Conservation (phyloP, 495 filamentous ascomycete species). For the Aspergillus leporis region DNA sequence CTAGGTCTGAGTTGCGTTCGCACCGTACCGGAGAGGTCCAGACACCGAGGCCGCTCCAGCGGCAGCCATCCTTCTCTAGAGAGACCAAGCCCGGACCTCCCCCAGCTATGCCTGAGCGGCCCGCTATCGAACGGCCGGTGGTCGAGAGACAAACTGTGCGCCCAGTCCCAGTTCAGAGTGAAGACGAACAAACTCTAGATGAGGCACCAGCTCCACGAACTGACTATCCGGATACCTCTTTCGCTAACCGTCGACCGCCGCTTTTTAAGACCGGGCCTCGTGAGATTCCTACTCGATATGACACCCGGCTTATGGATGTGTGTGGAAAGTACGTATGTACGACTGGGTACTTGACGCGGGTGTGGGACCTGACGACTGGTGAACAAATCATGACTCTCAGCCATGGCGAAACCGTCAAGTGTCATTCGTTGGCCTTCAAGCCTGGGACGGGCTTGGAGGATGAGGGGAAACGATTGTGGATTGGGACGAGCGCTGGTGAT, state of each 20-base stretch:
- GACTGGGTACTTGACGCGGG: slow-evolving; percentile 76
- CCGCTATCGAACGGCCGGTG: slow-evolving; percentile 13
- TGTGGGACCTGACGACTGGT: slow-evolving; percentile 82
- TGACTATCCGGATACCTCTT: slow-evolving; percentile 83
- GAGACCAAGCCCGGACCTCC: slow-evolving; percentile 25
- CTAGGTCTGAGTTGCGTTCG: slow-evolving; percentile 19
- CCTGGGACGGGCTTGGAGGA: slow-evolving; percentile 70
- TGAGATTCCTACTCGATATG: slow-evolving; percentile 80
- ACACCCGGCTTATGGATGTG: slow-evolving; percentile 80
- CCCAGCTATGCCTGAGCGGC: slow-evolving; percentile 25
- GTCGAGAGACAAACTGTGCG: slow-evolving; percentile 17
- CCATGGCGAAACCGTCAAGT: slow-evolving; percentile 76
- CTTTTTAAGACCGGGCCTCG: slow-evolving; percentile 64
- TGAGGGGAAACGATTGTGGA: slow-evolving; percentile 84
- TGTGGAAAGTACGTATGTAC: slow-evolving; percentile 88
- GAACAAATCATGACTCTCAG: slow-evolving; percentile 75
- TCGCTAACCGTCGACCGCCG: slow-evolving; percentile 81
- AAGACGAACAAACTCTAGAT: slow-evolving; percentile 25
- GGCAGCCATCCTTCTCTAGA: slow-evolving; percentile 35
- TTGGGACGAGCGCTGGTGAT: slow-evolving; percentile 85
- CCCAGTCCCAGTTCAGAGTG: slow-evolving; percentile 25
- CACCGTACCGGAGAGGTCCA: slow-evolving; percentile 15
- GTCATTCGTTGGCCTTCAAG: slow-evolving; percentile 81
- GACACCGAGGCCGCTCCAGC: slow-evolving; percentile 21
- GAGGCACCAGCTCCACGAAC: slow-evolving; percentile 33